Evolutionary conservation across 345 rosid genomes (phyloP).

Genomic region (Eucalyptus victrix): DNA sequence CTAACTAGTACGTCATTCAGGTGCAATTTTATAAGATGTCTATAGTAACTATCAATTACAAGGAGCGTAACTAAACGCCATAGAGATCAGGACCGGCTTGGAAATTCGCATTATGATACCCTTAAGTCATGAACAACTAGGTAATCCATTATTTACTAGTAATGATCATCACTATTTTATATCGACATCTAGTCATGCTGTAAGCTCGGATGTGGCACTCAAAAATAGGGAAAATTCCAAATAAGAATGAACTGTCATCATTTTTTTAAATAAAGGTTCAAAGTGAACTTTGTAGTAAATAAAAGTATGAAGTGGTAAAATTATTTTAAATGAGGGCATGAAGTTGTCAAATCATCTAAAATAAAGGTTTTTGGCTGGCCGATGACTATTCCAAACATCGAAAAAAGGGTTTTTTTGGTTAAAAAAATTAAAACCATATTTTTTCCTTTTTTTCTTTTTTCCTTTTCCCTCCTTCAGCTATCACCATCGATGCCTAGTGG

Average conservation of each 20-base stretch:
- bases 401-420: no score
- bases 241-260: no score
- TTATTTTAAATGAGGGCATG: no score
- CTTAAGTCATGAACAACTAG: not conserved
- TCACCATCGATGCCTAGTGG: rapidly evolving
- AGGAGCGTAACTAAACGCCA: not conserved
- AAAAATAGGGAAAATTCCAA: not conserved
- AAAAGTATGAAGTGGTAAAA: no score
- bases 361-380: no score
- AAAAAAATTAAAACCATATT: no score
- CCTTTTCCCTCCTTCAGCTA: rapidly evolving
- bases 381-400: no score
- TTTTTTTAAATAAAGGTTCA: no score
- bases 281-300: no score
- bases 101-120: not conserved
- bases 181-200: not conserved
- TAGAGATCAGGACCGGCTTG: not conserved
- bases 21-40: not conserved
- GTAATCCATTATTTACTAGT: not conserved
- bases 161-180: not conserved
- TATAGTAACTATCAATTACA: not conserved
- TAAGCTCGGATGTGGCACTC: not conserved
- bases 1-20: not conserved
- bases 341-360: no score
- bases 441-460: no score